These are phyloP conservation scores for Dioscorea alata DNA, from an alignment of 106 monocot genomes.

Conservation along the genomic window DNA sequence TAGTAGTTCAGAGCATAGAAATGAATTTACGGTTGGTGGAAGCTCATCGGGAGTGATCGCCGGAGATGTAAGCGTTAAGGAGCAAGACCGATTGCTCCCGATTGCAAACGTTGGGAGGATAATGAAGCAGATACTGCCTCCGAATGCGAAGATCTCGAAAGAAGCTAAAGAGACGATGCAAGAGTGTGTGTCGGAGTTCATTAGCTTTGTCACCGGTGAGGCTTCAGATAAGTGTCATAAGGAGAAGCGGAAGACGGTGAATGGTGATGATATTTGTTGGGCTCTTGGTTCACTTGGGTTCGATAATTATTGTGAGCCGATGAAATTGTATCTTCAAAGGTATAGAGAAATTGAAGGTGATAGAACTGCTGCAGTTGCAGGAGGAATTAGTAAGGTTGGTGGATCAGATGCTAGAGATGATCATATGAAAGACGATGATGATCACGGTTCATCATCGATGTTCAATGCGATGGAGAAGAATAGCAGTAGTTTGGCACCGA, in stretches of 20 bases:
- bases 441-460: not conserved
- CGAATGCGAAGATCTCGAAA: constrained; percentile 74
- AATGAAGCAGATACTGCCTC: constrained; percentile 79
- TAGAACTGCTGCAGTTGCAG: constrained; percentile 6
- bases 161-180: constrained; percentile 87
- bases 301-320: constrained; percentile 57
- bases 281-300: constrained; percentile 58
- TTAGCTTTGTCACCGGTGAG: constrained; percentile 80
- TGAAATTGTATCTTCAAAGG: constrained; percentile 55
- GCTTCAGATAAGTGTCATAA: constrained; percentile 72
- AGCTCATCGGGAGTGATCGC: too few species aligned
- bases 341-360: constrained; percentile 65
- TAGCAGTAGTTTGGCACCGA: constrained; percentile 1
- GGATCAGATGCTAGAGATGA: constrained; percentile 2
- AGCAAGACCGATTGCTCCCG: constrained; percentile 69
- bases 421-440: not conserved
- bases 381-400: not conserved
- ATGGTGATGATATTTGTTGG: constrained; percentile 81
- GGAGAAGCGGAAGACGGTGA: constrained; percentile 82
- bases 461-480: constrained; percentile 17
- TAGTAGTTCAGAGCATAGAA: too few species aligned
- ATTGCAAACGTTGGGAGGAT: constrained; percentile 84
- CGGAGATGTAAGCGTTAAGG: constrained; percentile 24
- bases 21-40: too few species aligned
- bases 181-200: constrained; percentile 80